Percentiles rank a stretch among this genome's conserved stretches.
These are phyloP conservation scores for Fusarium albidum DNA, from an alignment of 2,329 filamentous ascomycete genomes.

Conservation along the genomic window DNA sequence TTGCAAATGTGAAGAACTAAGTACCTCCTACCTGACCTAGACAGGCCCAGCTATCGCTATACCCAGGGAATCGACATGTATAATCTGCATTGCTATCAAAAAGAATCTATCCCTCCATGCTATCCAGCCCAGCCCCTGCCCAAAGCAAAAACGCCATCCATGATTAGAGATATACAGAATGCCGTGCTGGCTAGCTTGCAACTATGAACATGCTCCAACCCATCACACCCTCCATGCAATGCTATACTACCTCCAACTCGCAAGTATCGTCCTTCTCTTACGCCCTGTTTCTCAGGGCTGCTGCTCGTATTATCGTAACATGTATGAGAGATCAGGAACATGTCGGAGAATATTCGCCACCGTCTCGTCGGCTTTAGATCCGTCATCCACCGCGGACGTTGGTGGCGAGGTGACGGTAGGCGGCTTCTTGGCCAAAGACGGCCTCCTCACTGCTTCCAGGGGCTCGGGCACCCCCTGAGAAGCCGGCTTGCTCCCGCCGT, in stretches of 20 bases:
- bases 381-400: constrained; percentile 6
- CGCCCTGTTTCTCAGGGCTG: constrained; percentile 17
- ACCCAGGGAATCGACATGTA: neutral
- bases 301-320: constrained; percentile 48
- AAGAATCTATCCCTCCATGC: constrained; percentile 10
- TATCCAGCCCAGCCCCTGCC: constrained; percentile 7
- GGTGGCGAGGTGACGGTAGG: constrained; percentile 12
- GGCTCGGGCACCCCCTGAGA: constrained; percentile 16
- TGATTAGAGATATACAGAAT: constrained; percentile 28
- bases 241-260: neutral
- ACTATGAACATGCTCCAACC: neutral
- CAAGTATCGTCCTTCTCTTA: constrained; percentile 1
- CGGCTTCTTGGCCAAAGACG: neutral
- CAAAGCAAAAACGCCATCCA: constrained; percentile 24
- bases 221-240: neutral
- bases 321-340: constrained; percentile 56
- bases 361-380: constrained; percentile 43
- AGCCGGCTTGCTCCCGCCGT: constrained; percentile 16
- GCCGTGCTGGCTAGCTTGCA: neutral
- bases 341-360: constrained; percentile 47
- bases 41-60: too few species aligned
- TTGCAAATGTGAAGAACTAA: too few species aligned
- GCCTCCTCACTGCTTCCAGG: constrained; percentile 4
- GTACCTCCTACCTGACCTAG: too few species aligned
- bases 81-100: constrained; percentile 9